Base-by-base conservation (phyloP, 352 stramenopile genomes). In the Thraustochytrium sp. region DNA sequence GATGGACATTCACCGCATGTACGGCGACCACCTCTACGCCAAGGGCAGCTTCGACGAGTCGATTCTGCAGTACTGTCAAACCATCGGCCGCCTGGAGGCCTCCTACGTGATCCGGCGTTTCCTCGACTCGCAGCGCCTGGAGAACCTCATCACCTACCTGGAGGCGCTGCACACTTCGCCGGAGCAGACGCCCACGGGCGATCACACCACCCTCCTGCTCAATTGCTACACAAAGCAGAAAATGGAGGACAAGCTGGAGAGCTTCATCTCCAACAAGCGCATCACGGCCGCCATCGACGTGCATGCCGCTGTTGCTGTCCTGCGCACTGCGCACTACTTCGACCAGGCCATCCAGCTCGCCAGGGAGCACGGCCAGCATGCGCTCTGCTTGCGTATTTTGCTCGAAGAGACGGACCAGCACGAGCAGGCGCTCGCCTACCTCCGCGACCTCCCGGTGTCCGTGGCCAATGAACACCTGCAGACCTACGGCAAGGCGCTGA, bases 61-160 rank as follows among this genome's bases (percentile, higher is more conserved):
- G 4, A 90, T 99, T 84, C 91, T 95, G n/a, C 96, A 99, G 88
- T 99, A 98, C 86, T 93, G 62, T 23, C 64, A 84, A 23, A 86
- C 72, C 34, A 87, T 89, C 59, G 87, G 97, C 0, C 94, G 97
- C 51, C 89, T 99, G 2, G 96, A 99, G 85, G 93, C 95, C 4
- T 98, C 94, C 3, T 98, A 99, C 85, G 96, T 99, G 48, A 98
- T 99, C 84, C 95, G 95, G 77, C 92, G 95, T 40, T 99, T 97
- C 85, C 86, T 99, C 49, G 96, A 99, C 88, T 94, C 96, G 0
- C 95, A 98, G 61, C 96, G 96, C 54, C 98, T 99, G 85, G 91
- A 96, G 80, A 94, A 98, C 44, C 87, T 99, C 9, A 98, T 96
- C 4, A 92, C 92, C 51, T 99, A 99, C 86, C 89, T 99, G 21